Percentiles rank a stretch among this genome's conserved stretches.
Evolutionary conservation across 345 rosid species (phyloP).

Genomic region (Anacardium occidentale): DNA sequence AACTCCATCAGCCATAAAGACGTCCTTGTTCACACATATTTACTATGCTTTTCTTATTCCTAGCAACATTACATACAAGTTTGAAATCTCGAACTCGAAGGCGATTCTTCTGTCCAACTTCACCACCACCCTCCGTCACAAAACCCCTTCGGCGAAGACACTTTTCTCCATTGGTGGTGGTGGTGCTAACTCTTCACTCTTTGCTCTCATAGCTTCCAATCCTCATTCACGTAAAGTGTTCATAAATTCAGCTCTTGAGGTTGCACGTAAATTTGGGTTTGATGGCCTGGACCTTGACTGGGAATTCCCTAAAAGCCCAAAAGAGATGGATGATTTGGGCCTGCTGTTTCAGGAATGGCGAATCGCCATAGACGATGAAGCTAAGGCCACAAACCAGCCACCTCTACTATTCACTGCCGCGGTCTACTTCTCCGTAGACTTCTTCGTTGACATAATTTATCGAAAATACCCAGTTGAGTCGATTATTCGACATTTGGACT

Average conservation of each 20-base stretch:
- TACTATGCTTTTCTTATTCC: slow-evolving; percentile 59
- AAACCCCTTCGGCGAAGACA: slow-evolving; percentile 40
- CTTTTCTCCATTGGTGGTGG: slow-evolving; percentile 51
- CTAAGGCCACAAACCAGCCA: slow-evolving; percentile 31
- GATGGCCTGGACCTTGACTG: slow-evolving; percentile 66
- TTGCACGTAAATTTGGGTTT: slow-evolving; percentile 43
- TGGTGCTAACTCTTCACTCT: slow-evolving; percentile 19
- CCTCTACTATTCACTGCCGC: slow-evolving; percentile 56
- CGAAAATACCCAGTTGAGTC: slow-evolving; percentile 35
- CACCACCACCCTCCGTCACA: slow-evolving; percentile 43
- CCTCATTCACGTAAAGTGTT: slow-evolving; percentile 33
- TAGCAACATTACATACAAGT: slow-evolving; percentile 32
- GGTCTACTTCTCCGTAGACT: slow-evolving; percentile 45
- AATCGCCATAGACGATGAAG: slow-evolving; percentile 32
- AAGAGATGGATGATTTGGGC: slow-evolving; percentile 42
- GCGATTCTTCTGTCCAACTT: slow-evolving; percentile 35
- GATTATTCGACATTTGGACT: slow-evolving; percentile 42
- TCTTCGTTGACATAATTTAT: slow-evolving; percentile 16
- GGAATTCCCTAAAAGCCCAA: slow-evolving; percentile 45
- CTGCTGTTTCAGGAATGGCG: slow-evolving; percentile 44
- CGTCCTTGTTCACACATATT: slow-evolving; percentile 53
- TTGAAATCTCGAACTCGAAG: slow-evolving; percentile 24
- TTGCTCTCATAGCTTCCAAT: slow-evolving; percentile 37
- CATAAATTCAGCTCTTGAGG: slow-evolving; percentile 41
- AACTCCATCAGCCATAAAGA: slow-evolving; percentile 49